Evolutionary conservation across 2,329 filamentous ascomycete genomes (phyloP), one percentile per base, ranked within the genome.

Genomic region (Colletotrichum endophyticum): DNA sequence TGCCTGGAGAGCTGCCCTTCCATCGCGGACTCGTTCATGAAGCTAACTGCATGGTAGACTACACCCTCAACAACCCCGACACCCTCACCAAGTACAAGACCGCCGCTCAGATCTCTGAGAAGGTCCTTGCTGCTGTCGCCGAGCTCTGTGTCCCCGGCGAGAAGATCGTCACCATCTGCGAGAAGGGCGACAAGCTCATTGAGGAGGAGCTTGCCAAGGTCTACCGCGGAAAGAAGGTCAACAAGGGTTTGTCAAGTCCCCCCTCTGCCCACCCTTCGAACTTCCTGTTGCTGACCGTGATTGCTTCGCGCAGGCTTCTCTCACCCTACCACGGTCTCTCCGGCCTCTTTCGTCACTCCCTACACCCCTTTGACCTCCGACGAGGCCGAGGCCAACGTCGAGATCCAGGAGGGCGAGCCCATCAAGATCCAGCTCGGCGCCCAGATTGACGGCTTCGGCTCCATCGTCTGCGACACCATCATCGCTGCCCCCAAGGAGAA

Each of bases 21-120:
- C 56, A 34, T n/a, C 36, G 39, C 49, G 53, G 28, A 57, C 62
- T 63, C 27, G 61, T 67, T 30, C 34, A 13, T 66, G 25, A 16
- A 25, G 62, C 76, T 77, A 28, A 66, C 49, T 44, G 71, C 53
- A 44, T 78, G 61, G 53, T 63, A 98, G 95, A 98, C 86, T 96
- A 98, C 89, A 92, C 95, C 81, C 92, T 98, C 86, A 95, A 93
- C 87, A 97, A 98, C 90, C 95, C 95, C 78, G 95, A 98, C 86
- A 98, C 96, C 82, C 92, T 99, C 82, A 99, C 97, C 88, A 99
- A 99, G 91, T 99, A 99, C 92, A 99, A 98, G 93, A 96, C 95
- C 80, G 97, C 97, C 74, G 96, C 95, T 79, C 91, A 95, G 85
- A 99, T 99, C 87, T 97, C 96, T 68, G 95, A 98, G 86, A 98